A percentile compares a stretch with the other conserved stretches of the same genome.
These are phyloP conservation scores for Pythium apleroticum DNA, from an alignment of 352 stramenopile species.

Conservation along the genomic window DNA sequence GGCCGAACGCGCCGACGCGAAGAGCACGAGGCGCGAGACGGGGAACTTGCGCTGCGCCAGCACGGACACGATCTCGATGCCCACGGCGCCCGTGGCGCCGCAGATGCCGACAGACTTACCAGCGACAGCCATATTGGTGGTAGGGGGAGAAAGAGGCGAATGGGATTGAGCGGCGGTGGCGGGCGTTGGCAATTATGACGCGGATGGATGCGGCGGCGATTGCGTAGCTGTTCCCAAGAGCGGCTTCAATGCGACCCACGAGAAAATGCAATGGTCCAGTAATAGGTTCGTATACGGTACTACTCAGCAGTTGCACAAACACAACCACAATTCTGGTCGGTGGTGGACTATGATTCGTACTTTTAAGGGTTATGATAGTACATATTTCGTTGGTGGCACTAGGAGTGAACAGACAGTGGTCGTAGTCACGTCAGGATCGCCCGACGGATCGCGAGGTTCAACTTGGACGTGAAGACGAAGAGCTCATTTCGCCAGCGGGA, in stretches of 20 bases:
- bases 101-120: conserved; percentile 81
- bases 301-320: conserved; percentile 24
- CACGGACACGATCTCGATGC: conserved; percentile 95
- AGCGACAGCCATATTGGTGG: conserved; percentile 50
- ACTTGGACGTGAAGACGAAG: conserved; percentile 8
- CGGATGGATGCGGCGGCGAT: background rate
- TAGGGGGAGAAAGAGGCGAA: background rate
- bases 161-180: background rate
- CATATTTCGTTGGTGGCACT: background rate
- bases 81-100: conserved; percentile 92
- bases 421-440: conserved; percentile 46
- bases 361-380: conserved; percentile 5
- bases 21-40: conserved; percentile 92
- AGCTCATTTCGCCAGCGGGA: background rate
- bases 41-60: conserved; percentile 88
- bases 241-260: conserved; percentile 19
- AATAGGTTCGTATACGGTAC: conserved; percentile 7
- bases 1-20: conserved; percentile 92
- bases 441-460: conserved; percentile 10
- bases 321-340: conserved; percentile 15
- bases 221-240: conserved; percentile 8
- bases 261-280: conserved; percentile 1
- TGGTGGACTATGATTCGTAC: conserved; percentile 14
- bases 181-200: background rate
- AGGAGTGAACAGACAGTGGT: conserved; percentile 7